These are phyloP conservation scores for Coniophora puteana DNA, from an alignment of 1,284 basidiomycete species.

Conservation along the genomic window DNA sequence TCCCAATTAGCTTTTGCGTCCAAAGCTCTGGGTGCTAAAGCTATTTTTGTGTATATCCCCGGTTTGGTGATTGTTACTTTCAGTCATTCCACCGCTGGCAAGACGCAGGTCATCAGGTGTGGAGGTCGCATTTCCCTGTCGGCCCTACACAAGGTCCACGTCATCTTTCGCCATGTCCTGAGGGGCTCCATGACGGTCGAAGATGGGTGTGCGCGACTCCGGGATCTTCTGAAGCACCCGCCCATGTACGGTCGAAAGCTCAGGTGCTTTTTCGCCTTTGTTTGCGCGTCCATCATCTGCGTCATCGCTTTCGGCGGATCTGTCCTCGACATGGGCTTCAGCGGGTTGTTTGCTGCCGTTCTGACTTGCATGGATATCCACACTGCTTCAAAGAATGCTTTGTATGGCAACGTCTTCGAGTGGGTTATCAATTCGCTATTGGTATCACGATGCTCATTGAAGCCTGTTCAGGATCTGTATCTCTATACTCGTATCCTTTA, in stretches of 20 bases:
- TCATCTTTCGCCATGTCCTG: conserved; percentile 74
- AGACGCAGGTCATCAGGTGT: conserved; percentile 78
- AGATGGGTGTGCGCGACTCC: conserved; percentile 60
- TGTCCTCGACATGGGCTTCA: conserved; percentile 77
- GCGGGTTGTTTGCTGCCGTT: conserved; percentile 65
- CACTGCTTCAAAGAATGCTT: conserved; percentile 73
- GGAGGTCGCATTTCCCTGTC: conserved; percentile 71
- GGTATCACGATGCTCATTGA: not conserved
- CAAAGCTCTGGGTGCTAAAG: conserved; percentile 51
- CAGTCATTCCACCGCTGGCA: no score
- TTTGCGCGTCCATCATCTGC: conserved; percentile 75
- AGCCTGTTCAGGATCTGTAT: conserved; percentile 64
- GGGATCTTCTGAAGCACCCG: conserved; percentile 53
- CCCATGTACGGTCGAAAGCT: conserved; percentile 60
- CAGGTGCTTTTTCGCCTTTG: conserved; percentile 70
- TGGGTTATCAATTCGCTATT: conserved; percentile 36
- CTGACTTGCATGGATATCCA: conserved; percentile 76
- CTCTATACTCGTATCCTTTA: conserved; percentile 79
- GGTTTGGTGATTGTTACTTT: conserved; percentile 78
- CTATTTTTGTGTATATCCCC: conserved; percentile 80
- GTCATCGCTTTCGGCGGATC: conserved; percentile 82
- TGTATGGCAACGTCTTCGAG: conserved; percentile 91
- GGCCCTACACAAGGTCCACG: conserved; percentile 68
- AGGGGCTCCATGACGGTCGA: conserved; percentile 69
- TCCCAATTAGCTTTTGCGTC: conserved; percentile 66